Evolutionary conservation across 331 rosid species (phyloP).

Genomic region (Arachis monticola): DNA sequence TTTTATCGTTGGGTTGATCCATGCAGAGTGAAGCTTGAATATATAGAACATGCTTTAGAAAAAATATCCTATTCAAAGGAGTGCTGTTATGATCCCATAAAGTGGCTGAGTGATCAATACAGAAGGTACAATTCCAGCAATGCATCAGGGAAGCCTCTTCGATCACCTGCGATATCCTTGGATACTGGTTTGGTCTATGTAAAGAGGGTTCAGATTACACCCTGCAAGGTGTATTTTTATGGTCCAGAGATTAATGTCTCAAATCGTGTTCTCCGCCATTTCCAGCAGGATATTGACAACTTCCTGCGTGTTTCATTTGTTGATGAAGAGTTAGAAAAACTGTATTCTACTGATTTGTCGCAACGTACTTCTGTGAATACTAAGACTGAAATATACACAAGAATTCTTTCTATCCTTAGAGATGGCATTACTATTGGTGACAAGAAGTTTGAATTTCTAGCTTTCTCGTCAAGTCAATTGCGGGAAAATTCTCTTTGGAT

Average conservation of each 20-base stretch:
- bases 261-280: constrained; percentile 73
- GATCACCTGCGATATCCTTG: constrained; percentile 52
- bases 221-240: constrained; percentile 61
- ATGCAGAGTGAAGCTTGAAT: constrained; percentile 8
- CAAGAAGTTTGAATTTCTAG: constrained; percentile 79
- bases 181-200: constrained; percentile 73
- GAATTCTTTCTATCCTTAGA: constrained; percentile 68
- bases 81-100: constrained; percentile 63
- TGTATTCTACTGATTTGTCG: constrained; percentile 68
- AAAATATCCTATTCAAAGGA: constrained; percentile 59
- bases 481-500: constrained; percentile 85
- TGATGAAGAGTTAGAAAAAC: constrained; percentile 75
- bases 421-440: constrained; percentile 67
- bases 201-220: constrained; percentile 77
- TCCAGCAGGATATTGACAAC: constrained; percentile 51
- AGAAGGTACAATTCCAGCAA: constrained; percentile 21
- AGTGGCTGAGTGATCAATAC: constrained; percentile 63
- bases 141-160: constrained; percentile 42
- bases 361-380: constrained; percentile 53
- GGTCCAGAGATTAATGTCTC: constrained; percentile 91
- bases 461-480: constrained; percentile 89
- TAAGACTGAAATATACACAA: constrained; percentile 62
- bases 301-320: constrained; percentile 87
- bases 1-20: constrained; percentile 73
- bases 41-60: constrained; percentile 61